Evolutionary conservation across 2,329 filamentous ascomycete species (phyloP).

Genomic region (Penicillium sp.): DNA sequence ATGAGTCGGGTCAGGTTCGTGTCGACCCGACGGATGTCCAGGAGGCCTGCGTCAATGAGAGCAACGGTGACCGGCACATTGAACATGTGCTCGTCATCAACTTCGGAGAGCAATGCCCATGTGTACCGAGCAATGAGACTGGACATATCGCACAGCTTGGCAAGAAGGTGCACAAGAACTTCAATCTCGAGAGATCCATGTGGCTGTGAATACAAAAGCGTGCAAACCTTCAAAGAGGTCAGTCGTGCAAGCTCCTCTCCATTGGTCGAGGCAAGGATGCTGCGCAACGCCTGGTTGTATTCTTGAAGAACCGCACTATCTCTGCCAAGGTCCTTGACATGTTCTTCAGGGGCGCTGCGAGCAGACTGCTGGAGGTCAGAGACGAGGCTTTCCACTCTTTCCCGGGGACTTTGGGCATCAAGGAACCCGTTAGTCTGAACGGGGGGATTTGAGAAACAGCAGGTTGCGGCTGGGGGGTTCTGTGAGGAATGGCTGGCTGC

Average conservation of each 20-base stretch:
- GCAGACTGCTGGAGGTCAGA: slow-evolving; percentile 57
- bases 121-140: slow-evolving; percentile 54
- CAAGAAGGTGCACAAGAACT: slow-evolving; percentile 60
- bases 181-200: slow-evolving; percentile 60
- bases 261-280: slow-evolving; percentile 54
- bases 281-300: slow-evolving; percentile 56
- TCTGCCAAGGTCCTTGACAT: slow-evolving; percentile 56
- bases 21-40: slow-evolving; percentile 66
- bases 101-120: slow-evolving; percentile 48
- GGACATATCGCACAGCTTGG: slow-evolving; percentile 62
- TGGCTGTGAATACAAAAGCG: slow-evolving; percentile 55
- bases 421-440: slow-evolving; percentile 56
- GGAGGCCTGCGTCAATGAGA: slow-evolving; percentile 58
- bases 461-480: slow-evolving; percentile 53
- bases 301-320: slow-evolving; percentile 56
- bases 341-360: slow-evolving; percentile 57
- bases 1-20: slow-evolving; percentile 71
- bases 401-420: slow-evolving; percentile 53
- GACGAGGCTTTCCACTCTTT: slow-evolving; percentile 55
- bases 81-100: slow-evolving; percentile 61
- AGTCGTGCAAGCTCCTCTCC: slow-evolving; percentile 57
- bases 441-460: slow-evolving; percentile 30
- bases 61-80: slow-evolving; percentile 61
- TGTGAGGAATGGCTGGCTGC: slow-evolving; percentile 59
- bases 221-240: slow-evolving; percentile 57